Base-by-base conservation (phyloP, 352 stramenopile species). In the Globisporangium ultimum region DNA sequence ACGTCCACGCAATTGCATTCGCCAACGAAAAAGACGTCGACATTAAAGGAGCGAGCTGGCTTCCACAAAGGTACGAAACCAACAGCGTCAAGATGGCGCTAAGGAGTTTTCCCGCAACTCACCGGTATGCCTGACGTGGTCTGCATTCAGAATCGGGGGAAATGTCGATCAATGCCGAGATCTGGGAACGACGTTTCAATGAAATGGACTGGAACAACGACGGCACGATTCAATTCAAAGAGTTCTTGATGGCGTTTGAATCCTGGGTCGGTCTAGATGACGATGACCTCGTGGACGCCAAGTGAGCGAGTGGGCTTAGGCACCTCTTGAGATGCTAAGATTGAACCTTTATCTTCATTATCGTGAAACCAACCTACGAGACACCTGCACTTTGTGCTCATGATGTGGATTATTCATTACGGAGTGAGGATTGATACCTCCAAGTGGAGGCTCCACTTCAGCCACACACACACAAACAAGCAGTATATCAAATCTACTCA, bases 151-250 rank as follows among this genome's bases (percentile, higher is more conserved):
- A 68, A 18, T 56, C 57, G 0, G 64, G 66, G 11, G 66, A 84
- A 42, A 55, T 71, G 55, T 82, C 78, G 14, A 88, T 86, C 59
- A 91, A 88, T 55, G 53, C 78, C 22, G 78, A 74, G 20, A 91
- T 93, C 36, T 91, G 76, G 75, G 82, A 93, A 56, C 80, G 75
- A 32, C 86, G 88, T 12, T 96, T 91, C 46, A 80, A 77, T 54
- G 86, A 96, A 61, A 93, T 96, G 80, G 87, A 96, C 53, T 95
- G 84, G 78, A 82, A 96, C 51, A 65, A 90, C 43, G 84, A 95
- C 61, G 88, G 87, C 18, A 79, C 71, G 22, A 94, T 95, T 56
- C 85, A 93, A 15, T 95, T 94, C 61, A 93, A 92, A 55, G 88
- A 96, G 61, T 96, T 96, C 57, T 72, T 96, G 48, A 84, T 91